These are phyloP conservation scores for Talaromyces stipitatus DNA, from an alignment of 495 filamentous ascomycete species.

Conservation along the genomic window DNA sequence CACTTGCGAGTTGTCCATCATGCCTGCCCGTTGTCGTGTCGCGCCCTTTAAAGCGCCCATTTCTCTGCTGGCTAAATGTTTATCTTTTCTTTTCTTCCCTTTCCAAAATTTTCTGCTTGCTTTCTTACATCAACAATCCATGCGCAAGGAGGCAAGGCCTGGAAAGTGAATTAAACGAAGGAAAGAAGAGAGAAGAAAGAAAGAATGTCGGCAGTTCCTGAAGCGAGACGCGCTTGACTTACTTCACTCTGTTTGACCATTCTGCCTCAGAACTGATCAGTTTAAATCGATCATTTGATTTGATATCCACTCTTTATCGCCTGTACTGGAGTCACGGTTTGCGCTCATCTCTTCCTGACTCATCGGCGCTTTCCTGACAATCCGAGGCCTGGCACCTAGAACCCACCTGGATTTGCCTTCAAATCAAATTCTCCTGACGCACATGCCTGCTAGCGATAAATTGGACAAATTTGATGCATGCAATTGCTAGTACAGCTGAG, in stretches of 20 bases:
- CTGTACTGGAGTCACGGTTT: not conserved
- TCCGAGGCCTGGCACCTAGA: not conserved
- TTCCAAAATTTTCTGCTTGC: not conserved
- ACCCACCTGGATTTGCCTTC: not conserved
- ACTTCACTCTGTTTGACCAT: not conserved
- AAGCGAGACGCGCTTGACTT: not conserved
- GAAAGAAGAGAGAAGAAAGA: too few relatives aligned
- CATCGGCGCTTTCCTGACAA: not conserved
- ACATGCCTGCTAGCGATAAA: not conserved
- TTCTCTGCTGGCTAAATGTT: not conserved
- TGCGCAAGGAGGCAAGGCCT: not conserved
- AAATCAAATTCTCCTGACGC: not conserved
- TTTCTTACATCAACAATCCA: not conserved
- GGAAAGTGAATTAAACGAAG: not conserved
- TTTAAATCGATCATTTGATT: not conserved
- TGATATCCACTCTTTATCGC: not conserved
- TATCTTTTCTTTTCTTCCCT: not conserved
- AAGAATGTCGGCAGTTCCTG: not conserved
- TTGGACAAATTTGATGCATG: not conserved
- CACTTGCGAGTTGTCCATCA: conserved; percentile 8
- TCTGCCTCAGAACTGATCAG: not conserved
- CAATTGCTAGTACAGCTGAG: not conserved
- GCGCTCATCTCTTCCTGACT: not conserved
- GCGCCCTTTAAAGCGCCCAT: not conserved
- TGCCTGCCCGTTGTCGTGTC: not conserved